A percentile compares a stretch with the other conserved stretches of the same genome.
Evolutionary conservation across 176 grass and related monocot genomes (phyloP).

Genomic region (maize (Zea mays)): Zm-B73-REFERENCE-NAM-5.0 NC_050103.1:165192501-165193000

Average conservation of each 20-base stretch:
- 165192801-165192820: slow-evolving; percentile 91
- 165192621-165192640: slow-evolving; percentile 94
- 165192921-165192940: slow-evolving; percentile 79
- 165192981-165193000: slow-evolving; percentile 49
- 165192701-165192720: slow-evolving; percentile 4
- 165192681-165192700: slow-evolving; percentile 60
- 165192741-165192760: slow-evolving; percentile 65
- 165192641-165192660: slow-evolving; percentile 95
- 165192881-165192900: slow-evolving; percentile 66
- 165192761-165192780: slow-evolving; percentile 90
- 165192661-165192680: slow-evolving; percentile 44
- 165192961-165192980: slow-evolving; percentile 57
- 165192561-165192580: slow-evolving; percentile 92
- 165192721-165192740: slow-evolving; percentile 55
- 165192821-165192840: slow-evolving; percentile 68
- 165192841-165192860: slow-evolving; percentile 53
- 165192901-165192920: background rate
- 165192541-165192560: slow-evolving; percentile 99
- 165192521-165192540: slow-evolving; percentile 87
- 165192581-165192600: slow-evolving; percentile 94
- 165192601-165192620: slow-evolving; percentile 94
- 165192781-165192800: slow-evolving; percentile 95
- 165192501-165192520: slow-evolving; percentile 95
- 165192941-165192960: slow-evolving; percentile 62
- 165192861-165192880: slow-evolving; percentile 83